Conservation (phyloP, 2,329 filamentous ascomycete genomes). For the Sphaerulina musiva region DNA sequence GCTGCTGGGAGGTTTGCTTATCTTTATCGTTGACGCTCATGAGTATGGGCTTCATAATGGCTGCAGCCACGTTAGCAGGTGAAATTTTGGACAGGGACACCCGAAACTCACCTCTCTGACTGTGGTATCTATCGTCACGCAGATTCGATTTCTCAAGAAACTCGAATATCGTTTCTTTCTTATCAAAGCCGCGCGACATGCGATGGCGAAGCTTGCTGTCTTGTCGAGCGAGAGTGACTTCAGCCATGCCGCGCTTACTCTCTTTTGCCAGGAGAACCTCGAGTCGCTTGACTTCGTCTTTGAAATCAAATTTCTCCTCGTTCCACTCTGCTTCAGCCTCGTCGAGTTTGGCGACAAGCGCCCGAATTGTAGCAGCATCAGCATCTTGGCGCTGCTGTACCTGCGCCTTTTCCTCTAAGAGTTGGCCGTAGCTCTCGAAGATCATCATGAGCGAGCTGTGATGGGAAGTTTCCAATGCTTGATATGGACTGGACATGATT, state of each 20-base stretch:
- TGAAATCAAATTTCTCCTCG: conserved; percentile 33
- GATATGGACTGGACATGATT: conserved; percentile 29
- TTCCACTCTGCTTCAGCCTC: conserved; percentile 32
- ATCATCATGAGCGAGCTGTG: conserved; percentile 38
- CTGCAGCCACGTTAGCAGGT: conserved; percentile 23
- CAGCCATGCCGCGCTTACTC: conserved; percentile 37
- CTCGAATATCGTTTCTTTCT: conserved; percentile 32
- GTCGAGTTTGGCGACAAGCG: conserved; percentile 23
- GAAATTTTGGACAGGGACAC: not conserved
- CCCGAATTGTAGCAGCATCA: conserved; percentile 21
- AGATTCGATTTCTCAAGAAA: conserved; percentile 28
- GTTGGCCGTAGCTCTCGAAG: conserved; percentile 38
- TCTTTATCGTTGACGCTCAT: conserved; percentile 37
- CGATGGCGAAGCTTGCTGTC: conserved; percentile 34
- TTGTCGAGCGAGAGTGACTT: conserved; percentile 39
- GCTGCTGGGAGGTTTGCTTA: conserved; percentile 34
- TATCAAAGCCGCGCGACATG: conserved; percentile 15
- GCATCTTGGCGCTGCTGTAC: conserved; percentile 29
- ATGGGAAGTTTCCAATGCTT: conserved; percentile 28
- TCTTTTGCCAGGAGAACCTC: conserved; percentile 40
- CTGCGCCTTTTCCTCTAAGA: conserved; percentile 33
- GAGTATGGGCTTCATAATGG: conserved; percentile 22
- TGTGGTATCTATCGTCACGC: conserved; percentile 24
- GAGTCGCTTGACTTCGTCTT: conserved; percentile 40
- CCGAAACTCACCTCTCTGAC: conserved; percentile 29